Base-by-base conservation (phyloP, 257 asterid genomes). In the Solanum neorickii region DNA sequence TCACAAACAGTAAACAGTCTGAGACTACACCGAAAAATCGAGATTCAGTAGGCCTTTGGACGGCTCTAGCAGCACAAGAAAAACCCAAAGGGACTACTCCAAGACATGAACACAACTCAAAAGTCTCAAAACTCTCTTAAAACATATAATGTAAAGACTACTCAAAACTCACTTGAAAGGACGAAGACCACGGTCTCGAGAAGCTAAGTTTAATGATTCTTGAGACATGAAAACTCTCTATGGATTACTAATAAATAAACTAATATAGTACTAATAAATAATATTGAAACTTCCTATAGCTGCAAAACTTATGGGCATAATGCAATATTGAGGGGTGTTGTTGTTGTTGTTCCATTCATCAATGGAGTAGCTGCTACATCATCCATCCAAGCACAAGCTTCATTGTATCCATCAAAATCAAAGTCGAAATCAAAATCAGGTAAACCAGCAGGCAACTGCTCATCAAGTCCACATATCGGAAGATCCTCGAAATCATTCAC, bases 271-370 rank as follows among this genome's bases (percentile, higher is more conserved):
- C 78, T 44, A 65, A 29, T 62, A 21, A 46, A 41, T 82, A 46
- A 41, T 82, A 68, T 73, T 37, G 18, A 23, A 87, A 65, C 25
- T 80, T 80, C 62, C 89, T 88, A 90, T 10, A 72, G 88, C 70
- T 95, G 97, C 98, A 97, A 97, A 95, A 94, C 93, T 95, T 91
- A 97, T 82, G 92, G 98, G 99, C 98, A 97, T 78, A 78, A 46
- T 59, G 94, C 94, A 29, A 93, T 93, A 86, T 95, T 90, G 87
- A 94, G 95, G 89, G 98, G 85, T 29, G 94, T 46, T 60, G 86
- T 89, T 60, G 86, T 89, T 72, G 94, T 39, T 69, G 86, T 90
- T 84, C 91, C 93, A 56, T 90, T 89, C 93, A 93, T 90, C 89
- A 70, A 20, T 5, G 91, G 89, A 25, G 96, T 82, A 25, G 89